These are phyloP conservation scores for Asterella californica DNA, from an alignment of 225 moss, liverwort and hornwort species.

Conservation along the genomic window DNA sequence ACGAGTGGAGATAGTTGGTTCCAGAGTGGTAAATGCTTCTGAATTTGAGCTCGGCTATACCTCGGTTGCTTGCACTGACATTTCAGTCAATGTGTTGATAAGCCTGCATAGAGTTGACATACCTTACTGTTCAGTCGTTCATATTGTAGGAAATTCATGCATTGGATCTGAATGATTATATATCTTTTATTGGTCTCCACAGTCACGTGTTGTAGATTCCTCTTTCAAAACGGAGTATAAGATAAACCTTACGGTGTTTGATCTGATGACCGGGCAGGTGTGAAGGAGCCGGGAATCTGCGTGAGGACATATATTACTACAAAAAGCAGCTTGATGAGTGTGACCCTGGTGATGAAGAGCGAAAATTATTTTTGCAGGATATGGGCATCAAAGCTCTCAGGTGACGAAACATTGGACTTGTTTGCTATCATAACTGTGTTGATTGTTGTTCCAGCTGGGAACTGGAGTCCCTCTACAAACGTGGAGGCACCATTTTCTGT, in stretches of 20 bases:
- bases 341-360: conserved; percentile 74
- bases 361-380: conserved; percentile 58
- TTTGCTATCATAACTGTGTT: background rate
- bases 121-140: too few species aligned
- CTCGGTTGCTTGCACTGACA: too few species aligned
- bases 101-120: too few species aligned
- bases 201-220: background rate
- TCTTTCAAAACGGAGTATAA: background rate
- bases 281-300: conserved; percentile 84
- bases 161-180: too few species aligned
- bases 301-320: conserved; percentile 77
- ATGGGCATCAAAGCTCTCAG: conserved; percentile 96
- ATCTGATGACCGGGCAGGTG: conserved; percentile 46
- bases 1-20: background rate
- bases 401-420: conserved; percentile 21
- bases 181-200: background rate
- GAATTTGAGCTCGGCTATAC: too few species aligned
- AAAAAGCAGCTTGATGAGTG: conserved; percentile 68
- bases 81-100: too few species aligned
- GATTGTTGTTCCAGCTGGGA: background rate
- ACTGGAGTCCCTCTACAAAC: background rate
- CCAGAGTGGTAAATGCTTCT: too few species aligned
- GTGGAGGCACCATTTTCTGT: background rate
- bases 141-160: too few species aligned
- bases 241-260: background rate